These are phyloP conservation scores for Malus sieversii DNA, from an alignment of 306 rosid species.

Conservation along the genomic window DNA sequence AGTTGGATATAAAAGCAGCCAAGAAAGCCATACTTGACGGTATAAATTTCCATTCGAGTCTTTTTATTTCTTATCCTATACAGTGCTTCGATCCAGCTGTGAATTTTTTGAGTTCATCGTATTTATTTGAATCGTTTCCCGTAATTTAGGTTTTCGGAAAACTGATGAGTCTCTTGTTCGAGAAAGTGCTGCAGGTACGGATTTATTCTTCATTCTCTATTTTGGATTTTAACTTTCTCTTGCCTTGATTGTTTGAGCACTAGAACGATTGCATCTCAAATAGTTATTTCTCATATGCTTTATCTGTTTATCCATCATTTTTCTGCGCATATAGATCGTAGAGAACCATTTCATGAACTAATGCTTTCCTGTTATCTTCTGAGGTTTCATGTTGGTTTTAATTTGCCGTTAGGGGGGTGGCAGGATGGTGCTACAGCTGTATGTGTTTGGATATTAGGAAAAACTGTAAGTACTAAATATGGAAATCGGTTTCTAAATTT, in stretches of 20 bases:
- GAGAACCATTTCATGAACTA: background rate
- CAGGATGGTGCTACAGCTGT: constrained; percentile 94
- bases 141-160: constrained; percentile 55
- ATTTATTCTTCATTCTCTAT: background rate
- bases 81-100: background rate
- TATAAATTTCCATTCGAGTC: constrained; percentile 13
- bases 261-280: background rate
- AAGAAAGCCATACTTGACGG: constrained; percentile 82
- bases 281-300: background rate
- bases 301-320: background rate
- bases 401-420: constrained; percentile 66
- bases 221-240: background rate
- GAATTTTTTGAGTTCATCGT: background rate
- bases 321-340: background rate
- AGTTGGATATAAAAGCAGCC: constrained; percentile 75
- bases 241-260: background rate
- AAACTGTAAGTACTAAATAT: constrained; percentile 46
- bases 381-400: background rate
- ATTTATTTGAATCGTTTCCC: constrained; percentile 4
- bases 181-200: constrained; percentile 60
- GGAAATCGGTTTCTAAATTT: background rate
- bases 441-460: constrained; percentile 76
- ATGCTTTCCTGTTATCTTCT: constrained; percentile 1
- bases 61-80: background rate
- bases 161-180: constrained; percentile 75